phyloP scores from a whole-genome alignment of 768 basidiomycete genomes.

The Podaxis sp. region DNA sequence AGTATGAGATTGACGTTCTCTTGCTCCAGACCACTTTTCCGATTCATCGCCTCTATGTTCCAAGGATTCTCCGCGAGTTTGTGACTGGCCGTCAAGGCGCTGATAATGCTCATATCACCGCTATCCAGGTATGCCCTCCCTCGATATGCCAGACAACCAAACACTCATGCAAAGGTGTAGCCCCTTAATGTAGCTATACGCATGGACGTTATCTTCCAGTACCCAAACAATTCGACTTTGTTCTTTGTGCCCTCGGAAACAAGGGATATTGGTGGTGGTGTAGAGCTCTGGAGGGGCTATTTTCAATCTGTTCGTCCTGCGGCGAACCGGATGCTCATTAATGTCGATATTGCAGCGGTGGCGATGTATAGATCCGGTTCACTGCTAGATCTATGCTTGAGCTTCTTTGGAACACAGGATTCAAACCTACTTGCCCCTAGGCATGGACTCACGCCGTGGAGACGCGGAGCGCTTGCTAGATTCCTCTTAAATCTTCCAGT shows the following conservation, averaged over 20 bases:
- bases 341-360: constrained; percentile 79
- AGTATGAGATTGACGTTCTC: constrained; percentile 21
- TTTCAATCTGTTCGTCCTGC: constrained; percentile 80
- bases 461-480: constrained; percentile 41
- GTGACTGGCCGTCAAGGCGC: constrained; percentile 63
- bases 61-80: constrained; percentile 65
- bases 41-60: background rate
- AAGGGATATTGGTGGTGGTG: constrained; percentile 57
- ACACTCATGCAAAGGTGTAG: constrained; percentile 31
- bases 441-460: constrained; percentile 51
- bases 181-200: constrained; percentile 82
- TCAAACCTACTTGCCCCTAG: constrained; percentile 32
- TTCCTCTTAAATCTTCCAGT: constrained; percentile 40
- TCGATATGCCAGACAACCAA: background rate
- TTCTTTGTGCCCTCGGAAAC: constrained; percentile 69
- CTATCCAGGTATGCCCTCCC: constrained; percentile 53
- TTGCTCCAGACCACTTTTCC: background rate
- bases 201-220: constrained; percentile 69
- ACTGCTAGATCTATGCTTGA: constrained; percentile 57
- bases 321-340: constrained; percentile 65
- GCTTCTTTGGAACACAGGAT: constrained; percentile 42
- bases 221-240: constrained; percentile 75
- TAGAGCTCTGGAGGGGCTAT: constrained; percentile 80
- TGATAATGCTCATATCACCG: constrained; percentile 62
- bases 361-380: constrained; percentile 72